Evolutionary conservation across 106 monocot species (phyloP), one percentile per base, ranked within the genome.

Genomic region (Cymbidium sinense): DNA sequence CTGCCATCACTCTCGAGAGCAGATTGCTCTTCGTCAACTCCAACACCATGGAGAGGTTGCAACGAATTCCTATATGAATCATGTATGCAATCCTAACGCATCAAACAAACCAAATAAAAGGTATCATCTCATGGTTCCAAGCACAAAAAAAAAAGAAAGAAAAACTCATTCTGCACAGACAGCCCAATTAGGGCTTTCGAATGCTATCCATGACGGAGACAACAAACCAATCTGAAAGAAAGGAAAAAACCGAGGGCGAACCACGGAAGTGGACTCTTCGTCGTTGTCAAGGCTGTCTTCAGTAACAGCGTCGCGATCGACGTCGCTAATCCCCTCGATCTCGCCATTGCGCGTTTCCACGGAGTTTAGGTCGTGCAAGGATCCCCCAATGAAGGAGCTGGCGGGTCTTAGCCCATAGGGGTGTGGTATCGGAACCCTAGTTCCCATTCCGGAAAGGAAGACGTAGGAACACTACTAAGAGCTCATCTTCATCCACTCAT

Each of bases 181-280:
- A 70, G 10, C 43, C 20, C 17, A 5, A 13, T 73, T 44, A 20
- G 5, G 55, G 70, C 7, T 37, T 36, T 23, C 65, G 9, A 15
- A 13, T 33, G 67, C 61, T 15, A 62, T 62, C 23, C 10, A 33
- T 67, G 67, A 6, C 7, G 30, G 33, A 8, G 64, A 43, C 12
- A 72, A 25, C 39, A 50, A 35, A 41, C 0, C 39, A 36, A 64
- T 80, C 21, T 41, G 76, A 6, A 13, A 37, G 43, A 41, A 51
- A 44, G 21, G 28, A 65, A 27, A 71, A n/a, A n/a, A 13, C 70
- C 37, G 54, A 55, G 55, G 17, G 21, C 70, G 50, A 34, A 90
- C 90, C 78, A 90, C 93, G 13, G 95, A 95, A 80, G 88, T 89
- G 47, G 90, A 86, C 30, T 89, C 95, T 33, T 95, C 93, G 18